Evolutionary conservation across 2,329 filamentous ascomycete species (phyloP).

Genomic region (Ascochyta viciae-villosae): DNA sequence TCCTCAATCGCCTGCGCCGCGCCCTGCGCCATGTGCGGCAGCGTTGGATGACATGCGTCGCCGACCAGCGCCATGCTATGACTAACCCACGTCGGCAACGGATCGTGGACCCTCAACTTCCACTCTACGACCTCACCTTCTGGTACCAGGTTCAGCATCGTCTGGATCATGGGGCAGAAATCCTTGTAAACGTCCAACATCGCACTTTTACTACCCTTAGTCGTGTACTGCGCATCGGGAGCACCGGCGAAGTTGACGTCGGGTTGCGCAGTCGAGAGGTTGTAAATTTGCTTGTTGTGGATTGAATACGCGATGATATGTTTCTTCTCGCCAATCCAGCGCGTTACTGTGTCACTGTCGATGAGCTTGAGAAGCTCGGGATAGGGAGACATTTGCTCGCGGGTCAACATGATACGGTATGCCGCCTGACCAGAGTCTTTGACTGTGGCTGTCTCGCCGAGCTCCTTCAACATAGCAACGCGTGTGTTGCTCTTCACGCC

Average conservation of each 20-base stretch:
- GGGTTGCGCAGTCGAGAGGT: constrained; percentile 68
- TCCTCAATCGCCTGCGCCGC: constrained; percentile 72
- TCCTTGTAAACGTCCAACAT: constrained; percentile 67
- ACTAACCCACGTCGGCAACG: constrained; percentile 67
- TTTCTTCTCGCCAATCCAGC: constrained; percentile 77
- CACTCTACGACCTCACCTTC: constrained; percentile 73
- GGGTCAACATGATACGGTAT: constrained; percentile 78
- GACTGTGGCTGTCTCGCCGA: constrained; percentile 62
- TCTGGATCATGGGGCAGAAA: constrained; percentile 67
- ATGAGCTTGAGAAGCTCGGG: constrained; percentile 72
- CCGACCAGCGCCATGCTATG: constrained; percentile 62
- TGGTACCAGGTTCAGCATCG: constrained; percentile 67
- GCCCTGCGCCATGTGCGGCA: constrained; percentile 70
- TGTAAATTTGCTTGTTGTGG: constrained; percentile 70
- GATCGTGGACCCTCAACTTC: constrained; percentile 68
- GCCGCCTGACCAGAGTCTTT: constrained; percentile 77
- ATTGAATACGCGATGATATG: constrained; percentile 84
- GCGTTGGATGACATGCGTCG: constrained; percentile 68
- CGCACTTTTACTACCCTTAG: constrained; percentile 64
- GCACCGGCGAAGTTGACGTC: constrained; percentile 66
- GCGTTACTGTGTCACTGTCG: constrained; percentile 70
- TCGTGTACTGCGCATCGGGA: constrained; percentile 67
- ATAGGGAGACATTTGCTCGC: constrained; percentile 70
- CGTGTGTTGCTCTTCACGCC: constrained; percentile 58
- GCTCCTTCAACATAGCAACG: constrained; percentile 61